Percentiles rank a stretch among this genome's conserved stretches.
Conservation (phyloP, 2,329 filamentous ascomycete species). For the Fusarium sp. region DNA sequence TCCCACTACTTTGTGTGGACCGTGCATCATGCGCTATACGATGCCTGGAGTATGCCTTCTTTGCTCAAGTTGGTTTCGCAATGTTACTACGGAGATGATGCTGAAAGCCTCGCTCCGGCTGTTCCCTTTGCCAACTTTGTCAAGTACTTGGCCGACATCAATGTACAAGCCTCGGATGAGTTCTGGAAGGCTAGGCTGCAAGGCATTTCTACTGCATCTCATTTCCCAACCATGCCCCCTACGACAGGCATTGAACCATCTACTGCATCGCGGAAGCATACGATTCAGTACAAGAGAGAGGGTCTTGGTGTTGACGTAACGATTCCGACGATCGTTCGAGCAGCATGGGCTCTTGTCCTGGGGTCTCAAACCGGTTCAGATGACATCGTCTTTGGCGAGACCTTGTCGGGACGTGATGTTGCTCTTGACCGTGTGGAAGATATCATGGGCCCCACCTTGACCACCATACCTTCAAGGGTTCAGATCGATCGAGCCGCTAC, state of each 20-base stretch:
- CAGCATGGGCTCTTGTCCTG: constrained; percentile 30
- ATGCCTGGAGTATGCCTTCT: constrained; percentile 40
- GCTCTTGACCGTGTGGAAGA: constrained; percentile 15
- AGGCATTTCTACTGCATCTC: background rate
- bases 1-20: constrained; percentile 32
- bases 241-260: background rate
- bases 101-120: background rate
- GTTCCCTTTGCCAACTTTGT: constrained; percentile 28
- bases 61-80: constrained; percentile 19
- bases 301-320: constrained; percentile 16
- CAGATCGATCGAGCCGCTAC: constrained; percentile 3
- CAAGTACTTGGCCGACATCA: constrained; percentile 18
- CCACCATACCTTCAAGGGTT: constrained; percentile 23
- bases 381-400: constrained; percentile 33
- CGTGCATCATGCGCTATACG: constrained; percentile 37
- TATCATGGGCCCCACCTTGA: constrained; percentile 32
- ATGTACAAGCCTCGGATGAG: constrained; percentile 14
- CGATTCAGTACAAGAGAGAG: background rate
- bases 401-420: constrained; percentile 29
- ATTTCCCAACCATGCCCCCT: constrained; percentile 15
- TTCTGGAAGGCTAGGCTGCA: constrained; percentile 29
- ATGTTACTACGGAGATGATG: constrained; percentile 4
- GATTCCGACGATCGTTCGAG: constrained; percentile 17
- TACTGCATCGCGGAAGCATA: background rate
- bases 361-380: constrained; percentile 20